A percentile compares a stretch with the other conserved stretches of the same genome.
phyloP scores from a whole-genome alignment of 1,139 yeast species.

The Geotrichum klebahnii region DNA sequence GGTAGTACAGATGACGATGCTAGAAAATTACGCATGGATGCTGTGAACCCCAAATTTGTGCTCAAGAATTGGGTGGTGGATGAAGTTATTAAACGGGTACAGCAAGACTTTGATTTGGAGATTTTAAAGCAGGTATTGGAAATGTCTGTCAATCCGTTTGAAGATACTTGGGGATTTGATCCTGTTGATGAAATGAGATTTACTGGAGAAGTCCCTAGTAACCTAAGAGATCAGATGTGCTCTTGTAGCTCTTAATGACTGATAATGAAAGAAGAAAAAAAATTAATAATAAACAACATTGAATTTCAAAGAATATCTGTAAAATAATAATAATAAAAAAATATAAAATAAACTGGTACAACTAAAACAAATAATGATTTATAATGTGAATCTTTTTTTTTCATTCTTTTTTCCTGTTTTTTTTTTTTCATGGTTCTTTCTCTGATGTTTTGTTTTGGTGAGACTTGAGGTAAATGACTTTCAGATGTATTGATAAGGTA shows the following conservation, averaged over 20 bases:
- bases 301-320: neutral
- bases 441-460: neutral
- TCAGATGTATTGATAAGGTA: too few relatives aligned
- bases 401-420: neutral
- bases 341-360: too few relatives aligned
- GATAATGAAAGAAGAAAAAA: neutral
- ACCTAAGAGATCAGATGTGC: slow-evolving; percentile 32
- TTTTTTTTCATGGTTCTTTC: neutral
- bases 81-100: slow-evolving; percentile 56
- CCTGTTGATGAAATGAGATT: slow-evolving; percentile 29
- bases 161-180: slow-evolving; percentile 36
- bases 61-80: slow-evolving; percentile 86
- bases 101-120: slow-evolving; percentile 27
- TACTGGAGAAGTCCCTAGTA: slow-evolving; percentile 33
- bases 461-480: too few relatives aligned
- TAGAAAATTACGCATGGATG: slow-evolving; percentile 44
- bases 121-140: slow-evolving; percentile 35
- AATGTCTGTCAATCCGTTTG: slow-evolving; percentile 41
- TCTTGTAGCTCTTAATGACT: slow-evolving; percentile 30
- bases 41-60: slow-evolving; percentile 69
- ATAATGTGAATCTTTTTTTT: slow-evolving; percentile 1
- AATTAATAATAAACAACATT: neutral
- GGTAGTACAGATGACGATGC: slow-evolving; percentile 38
- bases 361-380: too few relatives aligned
- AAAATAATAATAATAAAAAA: neutral